phyloP scores from a whole-genome alignment of 768 basidiomycete genomes.

The Tylopilus cervinicoccineus region DNA sequence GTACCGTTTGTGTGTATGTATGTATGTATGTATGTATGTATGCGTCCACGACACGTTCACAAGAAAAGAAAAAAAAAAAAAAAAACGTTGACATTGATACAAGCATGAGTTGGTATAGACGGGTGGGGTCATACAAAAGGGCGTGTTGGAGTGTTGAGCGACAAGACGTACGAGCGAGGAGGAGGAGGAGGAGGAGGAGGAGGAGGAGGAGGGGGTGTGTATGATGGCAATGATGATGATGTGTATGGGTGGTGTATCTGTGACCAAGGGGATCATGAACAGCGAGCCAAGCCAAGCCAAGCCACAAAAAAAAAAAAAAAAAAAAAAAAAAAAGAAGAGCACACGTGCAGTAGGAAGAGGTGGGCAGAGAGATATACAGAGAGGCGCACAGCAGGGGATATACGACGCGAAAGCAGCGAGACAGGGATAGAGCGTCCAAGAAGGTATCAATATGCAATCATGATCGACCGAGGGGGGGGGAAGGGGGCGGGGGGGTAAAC shows the following conservation, averaged over 20 bases:
- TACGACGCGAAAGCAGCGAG: slow-evolving; percentile 14
- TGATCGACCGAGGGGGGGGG: neutral
- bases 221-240: too few species aligned
- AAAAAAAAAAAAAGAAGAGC: neutral
- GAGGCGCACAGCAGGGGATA: slow-evolving; percentile 9
- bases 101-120: slow-evolving; percentile 13
- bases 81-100: slow-evolving; percentile 17
- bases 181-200: too few species aligned
- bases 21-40: too few species aligned
- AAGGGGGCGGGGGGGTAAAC: too few species aligned
- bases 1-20: too few species aligned
- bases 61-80: neutral
- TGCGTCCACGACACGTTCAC: neutral
- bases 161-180: slow-evolving; percentile 1
- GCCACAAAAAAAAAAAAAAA: too few species aligned
- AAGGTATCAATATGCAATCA: slow-evolving; percentile 18
- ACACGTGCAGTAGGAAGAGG: neutral
- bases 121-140: slow-evolving; percentile 16
- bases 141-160: slow-evolving; percentile 2
- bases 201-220: too few species aligned
- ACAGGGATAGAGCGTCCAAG: slow-evolving; percentile 16
- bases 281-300: slow-evolving; percentile 3
- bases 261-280: slow-evolving; percentile 1
- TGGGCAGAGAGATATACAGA: slow-evolving; percentile 12
- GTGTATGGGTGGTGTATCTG: too few species aligned